Evolutionary conservation across 2,329 filamentous ascomycete species (phyloP), one percentile per base, ranked within the genome.

Genomic region (Xylariomycetidae sp.): DNA sequence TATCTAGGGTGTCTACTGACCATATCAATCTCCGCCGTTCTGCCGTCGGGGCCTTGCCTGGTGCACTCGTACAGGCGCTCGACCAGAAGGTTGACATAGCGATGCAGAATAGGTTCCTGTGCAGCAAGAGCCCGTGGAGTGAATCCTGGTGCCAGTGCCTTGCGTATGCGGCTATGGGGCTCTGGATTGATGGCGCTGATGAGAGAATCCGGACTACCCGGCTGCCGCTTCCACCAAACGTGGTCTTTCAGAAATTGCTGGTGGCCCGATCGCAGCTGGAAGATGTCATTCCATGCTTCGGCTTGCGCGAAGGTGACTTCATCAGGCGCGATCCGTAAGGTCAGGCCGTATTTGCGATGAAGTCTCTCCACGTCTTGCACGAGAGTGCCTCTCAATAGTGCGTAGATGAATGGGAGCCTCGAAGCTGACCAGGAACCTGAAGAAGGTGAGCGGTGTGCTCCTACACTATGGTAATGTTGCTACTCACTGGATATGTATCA

Each of bases 111-210:
- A 0, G 44, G 39, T 25, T 58, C 54, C 20, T 59, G 53, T 3
- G 40, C 39, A 18, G 32, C 49, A 32, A 60, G 29, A 17, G 56
- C 38, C n/a, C 46, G 32, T 27, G 35, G 5, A 10, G 40, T 42
- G 32, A 59, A 56, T 1, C 33, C 51, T 1, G 49, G 49, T 0
- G 47, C 37, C 2, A 58, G 32, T 12, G 35, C 3, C n/a, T 40
- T 46, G 2, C 51, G 46, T 8, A 54, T 51, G 2, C 34, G 43
- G 0, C 40, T 32, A 29, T 57, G 52, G 2, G 32, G 18, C 3
- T 48, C 40, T 1, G 47, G 43, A 5, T 54, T 30, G n/a, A 56
- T 53, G 6, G 49, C 52, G 28, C 39, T 57, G 6, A 54, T 29
- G 1, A 59, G 15, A 3, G 42, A 48, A 3, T 42, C 31, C 0